Conservation (phyloP, 2,329 filamentous ascomycete genomes). For the Botrytis pseudocinerea region DNA sequence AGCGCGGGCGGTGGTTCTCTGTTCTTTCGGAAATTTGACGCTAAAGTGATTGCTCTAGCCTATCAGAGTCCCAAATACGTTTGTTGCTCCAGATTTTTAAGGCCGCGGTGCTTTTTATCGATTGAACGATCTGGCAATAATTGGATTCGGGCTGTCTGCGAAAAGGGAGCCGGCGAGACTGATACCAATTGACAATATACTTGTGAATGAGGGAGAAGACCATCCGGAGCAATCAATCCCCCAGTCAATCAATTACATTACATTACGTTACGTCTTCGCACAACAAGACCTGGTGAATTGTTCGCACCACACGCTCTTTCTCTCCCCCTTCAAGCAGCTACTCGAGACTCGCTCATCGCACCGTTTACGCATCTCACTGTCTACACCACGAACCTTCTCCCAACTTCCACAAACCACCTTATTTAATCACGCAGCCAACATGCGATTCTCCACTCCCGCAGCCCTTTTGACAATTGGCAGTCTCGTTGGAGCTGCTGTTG, state of each 20-base stretch:
- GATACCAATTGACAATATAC: neutral
- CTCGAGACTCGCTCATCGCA: neutral
- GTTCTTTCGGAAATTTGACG: conserved; percentile 25
- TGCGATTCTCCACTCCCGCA: conserved; percentile 40
- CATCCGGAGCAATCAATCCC: neutral
- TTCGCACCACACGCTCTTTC: neutral
- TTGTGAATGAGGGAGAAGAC: neutral
- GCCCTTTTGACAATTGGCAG: conserved; percentile 37
- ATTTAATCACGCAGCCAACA: conserved; percentile 25
- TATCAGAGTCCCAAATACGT: conserved; percentile 20
- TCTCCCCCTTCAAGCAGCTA: neutral
- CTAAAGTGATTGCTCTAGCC: conserved; percentile 19
- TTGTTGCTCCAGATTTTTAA: conserved; percentile 20
- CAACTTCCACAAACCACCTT: neutral
- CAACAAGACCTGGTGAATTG: conserved; percentile 3
- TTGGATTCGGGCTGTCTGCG: neutral
- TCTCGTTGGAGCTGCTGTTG: conserved; percentile 57
- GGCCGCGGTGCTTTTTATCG: neutral
- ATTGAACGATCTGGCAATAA: conserved; percentile 16
- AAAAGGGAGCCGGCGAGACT: neutral
- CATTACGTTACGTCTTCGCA: neutral
- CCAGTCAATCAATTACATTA: neutral
- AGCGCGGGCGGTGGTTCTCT: conserved; percentile 29
- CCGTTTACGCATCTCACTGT: neutral
- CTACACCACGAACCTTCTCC: neutral